Conservation (phyloP, 495 filamentous ascomycete genomes). For the Trichoderma orchidacearum region DNA sequence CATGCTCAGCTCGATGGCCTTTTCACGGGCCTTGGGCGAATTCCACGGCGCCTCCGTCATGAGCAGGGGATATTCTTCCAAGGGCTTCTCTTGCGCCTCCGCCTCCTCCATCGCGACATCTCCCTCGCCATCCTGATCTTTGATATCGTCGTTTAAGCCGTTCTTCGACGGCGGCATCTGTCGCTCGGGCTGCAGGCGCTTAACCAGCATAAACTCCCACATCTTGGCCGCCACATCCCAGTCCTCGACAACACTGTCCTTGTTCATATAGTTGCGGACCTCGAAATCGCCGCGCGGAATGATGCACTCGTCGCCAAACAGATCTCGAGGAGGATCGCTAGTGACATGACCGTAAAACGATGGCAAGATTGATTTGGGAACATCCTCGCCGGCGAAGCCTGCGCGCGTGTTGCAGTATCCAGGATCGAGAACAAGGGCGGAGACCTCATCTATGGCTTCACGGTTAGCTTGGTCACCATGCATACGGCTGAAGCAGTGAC, state of each 20-base stretch:
- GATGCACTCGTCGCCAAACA: conserved; percentile 81
- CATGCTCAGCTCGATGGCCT: conserved; percentile 86
- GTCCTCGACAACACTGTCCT: conserved; percentile 86
- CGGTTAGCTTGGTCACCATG: conserved; percentile 2
- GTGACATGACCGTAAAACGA: conserved; percentile 56
- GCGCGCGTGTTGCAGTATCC: conserved; percentile 84
- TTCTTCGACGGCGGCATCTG: conserved; percentile 54
- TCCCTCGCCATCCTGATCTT: conserved; percentile 38
- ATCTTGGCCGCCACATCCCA: conserved; percentile 85
- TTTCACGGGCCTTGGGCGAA: conserved; percentile 70
- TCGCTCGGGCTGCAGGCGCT: conserved; percentile 63
- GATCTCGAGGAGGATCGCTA: conserved; percentile 37
- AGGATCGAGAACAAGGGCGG: conserved; percentile 89
- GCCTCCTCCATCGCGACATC: conserved; percentile 46
- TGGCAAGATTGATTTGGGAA: conserved; percentile 82
- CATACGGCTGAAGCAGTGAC: conserved; percentile 8
- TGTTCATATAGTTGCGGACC: conserved; percentile 77
- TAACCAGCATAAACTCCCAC: conserved; percentile 63
- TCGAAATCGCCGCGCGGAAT: conserved; percentile 62
- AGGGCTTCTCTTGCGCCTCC: conserved; percentile 60
- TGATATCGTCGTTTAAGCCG: conserved; percentile 50
- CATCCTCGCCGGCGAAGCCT: conserved; percentile 94
- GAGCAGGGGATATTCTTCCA: conserved; percentile 79
- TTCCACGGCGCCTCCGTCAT: conserved; percentile 96
- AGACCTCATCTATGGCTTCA: conserved; percentile 69